A percentile compares a stretch with the other conserved stretches of the same genome.
Evolutionary conservation across 345 rosid genomes (phyloP).

Genomic region (Acer yangbiense): DNA sequence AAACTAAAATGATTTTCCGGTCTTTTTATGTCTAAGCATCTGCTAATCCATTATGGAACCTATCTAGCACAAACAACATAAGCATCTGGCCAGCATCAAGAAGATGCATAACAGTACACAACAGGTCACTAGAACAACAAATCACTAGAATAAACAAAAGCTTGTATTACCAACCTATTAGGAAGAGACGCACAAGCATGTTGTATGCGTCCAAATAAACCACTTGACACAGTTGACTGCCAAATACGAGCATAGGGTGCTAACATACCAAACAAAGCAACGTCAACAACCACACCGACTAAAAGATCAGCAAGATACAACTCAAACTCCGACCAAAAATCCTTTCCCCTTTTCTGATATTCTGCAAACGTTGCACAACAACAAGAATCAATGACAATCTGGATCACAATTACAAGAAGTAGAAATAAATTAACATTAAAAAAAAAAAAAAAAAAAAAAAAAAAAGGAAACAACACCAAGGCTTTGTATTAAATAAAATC

Average conservation of each 20-base stretch:
- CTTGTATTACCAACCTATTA: constrained; percentile 56
- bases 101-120: not conserved
- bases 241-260: constrained; percentile 95
- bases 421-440: not conserved
- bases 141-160: not conserved
- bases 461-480: not conserved
- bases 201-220: constrained; percentile 58
- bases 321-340: constrained; percentile 97
- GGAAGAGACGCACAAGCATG: constrained; percentile 78
- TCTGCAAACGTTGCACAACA: constrained; percentile 89
- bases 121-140: not conserved
- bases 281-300: constrained; percentile 83
- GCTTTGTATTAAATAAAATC: not conserved
- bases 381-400: constrained; percentile 87
- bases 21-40: not conserved
- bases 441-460: not conserved
- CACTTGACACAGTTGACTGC: constrained; percentile 61
- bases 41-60: constrained; percentile 4
- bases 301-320: constrained; percentile 85
- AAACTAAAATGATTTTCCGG: not conserved
- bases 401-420: constrained; percentile 24
- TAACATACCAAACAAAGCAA: constrained; percentile 90
- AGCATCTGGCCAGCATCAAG: not conserved
- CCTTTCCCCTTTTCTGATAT: constrained; percentile 84
- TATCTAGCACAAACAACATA: constrained; percentile 4